Conservation (phyloP, 177 flowering plant species). For the Vitis hybrid region DNA sequence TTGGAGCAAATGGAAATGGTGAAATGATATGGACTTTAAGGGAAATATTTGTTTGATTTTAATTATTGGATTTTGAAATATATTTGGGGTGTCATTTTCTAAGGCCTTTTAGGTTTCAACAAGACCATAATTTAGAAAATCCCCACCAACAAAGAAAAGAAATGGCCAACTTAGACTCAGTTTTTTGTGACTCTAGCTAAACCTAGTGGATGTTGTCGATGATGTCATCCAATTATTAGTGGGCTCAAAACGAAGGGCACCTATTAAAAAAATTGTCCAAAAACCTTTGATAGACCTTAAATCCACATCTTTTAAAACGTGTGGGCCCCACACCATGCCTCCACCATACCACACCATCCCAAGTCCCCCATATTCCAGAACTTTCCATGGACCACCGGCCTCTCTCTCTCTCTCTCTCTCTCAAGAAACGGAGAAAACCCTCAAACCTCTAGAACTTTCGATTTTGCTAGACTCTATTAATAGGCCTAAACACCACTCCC, state of each 20-base stretch:
- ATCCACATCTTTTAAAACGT: not conserved
- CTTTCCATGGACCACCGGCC: slow-evolving; percentile 12
- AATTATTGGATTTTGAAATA: too few species aligned
- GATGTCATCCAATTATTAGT: slow-evolving; percentile 13
- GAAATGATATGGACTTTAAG: too few species aligned
- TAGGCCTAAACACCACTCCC: not conserved
- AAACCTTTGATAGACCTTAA: not conserved
- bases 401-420: slow-evolving; percentile 6
- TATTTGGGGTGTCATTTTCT: too few species aligned
- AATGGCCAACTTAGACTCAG: not conserved
- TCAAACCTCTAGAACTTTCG: slow-evolving; percentile 25
- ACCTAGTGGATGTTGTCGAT: not conserved
- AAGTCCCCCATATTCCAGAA: slow-evolving; percentile 18
- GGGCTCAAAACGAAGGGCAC: not conserved
- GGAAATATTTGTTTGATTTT: too few species aligned
- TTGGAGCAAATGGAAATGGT: too few species aligned
- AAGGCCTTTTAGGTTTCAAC: too few species aligned
- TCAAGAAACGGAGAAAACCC: not conserved
- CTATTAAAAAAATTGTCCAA: not conserved
- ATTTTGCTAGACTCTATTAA: not conserved
- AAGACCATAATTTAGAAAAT: too few species aligned
- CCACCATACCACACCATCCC: slow-evolving; percentile 7
- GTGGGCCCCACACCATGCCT: slow-evolving; percentile 1
- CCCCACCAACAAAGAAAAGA: too few species aligned
- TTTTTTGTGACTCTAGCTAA: not conserved